phyloP scores from a whole-genome alignment of 495 filamentous ascomycete species.

The Glarea lozoyensis region DNA sequence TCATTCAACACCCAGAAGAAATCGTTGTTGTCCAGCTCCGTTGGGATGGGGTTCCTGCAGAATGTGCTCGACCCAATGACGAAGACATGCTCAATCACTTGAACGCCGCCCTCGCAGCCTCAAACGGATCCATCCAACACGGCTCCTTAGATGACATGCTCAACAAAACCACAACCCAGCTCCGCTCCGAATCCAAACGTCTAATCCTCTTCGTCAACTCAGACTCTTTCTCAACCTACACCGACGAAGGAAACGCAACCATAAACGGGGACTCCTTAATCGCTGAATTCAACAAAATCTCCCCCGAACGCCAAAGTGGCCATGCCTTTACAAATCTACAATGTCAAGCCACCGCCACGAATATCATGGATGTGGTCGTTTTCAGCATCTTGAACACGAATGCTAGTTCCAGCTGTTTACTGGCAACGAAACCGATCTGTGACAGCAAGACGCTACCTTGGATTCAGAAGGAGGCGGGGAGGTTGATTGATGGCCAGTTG shows the following conservation, averaged over 20 bases:
- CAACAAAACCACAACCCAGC: conserved; percentile 26
- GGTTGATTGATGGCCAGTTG: conserved; percentile 27
- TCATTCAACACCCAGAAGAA: conserved; percentile 33
- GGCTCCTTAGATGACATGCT: conserved; percentile 30
- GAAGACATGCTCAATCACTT: conserved; percentile 33
- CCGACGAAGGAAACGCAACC: conserved; percentile 41
- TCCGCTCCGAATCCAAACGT: conserved; percentile 34
- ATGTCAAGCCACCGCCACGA: conserved; percentile 45
- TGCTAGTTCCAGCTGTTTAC: conserved; percentile 31
- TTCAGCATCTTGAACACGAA: conserved; percentile 36
- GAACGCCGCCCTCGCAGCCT: conserved; percentile 25
- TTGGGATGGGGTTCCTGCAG: conserved; percentile 42
- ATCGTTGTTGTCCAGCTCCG: conserved; percentile 44
- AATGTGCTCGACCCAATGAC: conserved; percentile 33
- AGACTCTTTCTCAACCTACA: conserved; percentile 40
- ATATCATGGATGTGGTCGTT: conserved; percentile 36
- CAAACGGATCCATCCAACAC: conserved; percentile 22
- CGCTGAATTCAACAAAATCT: conserved; percentile 30
- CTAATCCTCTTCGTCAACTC: conserved; percentile 36
- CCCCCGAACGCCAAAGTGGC: conserved; percentile 25
- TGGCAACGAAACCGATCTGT: conserved; percentile 43
- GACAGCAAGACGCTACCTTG: conserved; percentile 42
- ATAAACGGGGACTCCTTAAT: conserved; percentile 37
- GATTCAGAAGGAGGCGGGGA: conserved; percentile 31
- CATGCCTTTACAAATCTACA: conserved; percentile 40